Conservation (phyloP, 164 flowering plant genomes). For the Liriodendron chinense region DNA sequence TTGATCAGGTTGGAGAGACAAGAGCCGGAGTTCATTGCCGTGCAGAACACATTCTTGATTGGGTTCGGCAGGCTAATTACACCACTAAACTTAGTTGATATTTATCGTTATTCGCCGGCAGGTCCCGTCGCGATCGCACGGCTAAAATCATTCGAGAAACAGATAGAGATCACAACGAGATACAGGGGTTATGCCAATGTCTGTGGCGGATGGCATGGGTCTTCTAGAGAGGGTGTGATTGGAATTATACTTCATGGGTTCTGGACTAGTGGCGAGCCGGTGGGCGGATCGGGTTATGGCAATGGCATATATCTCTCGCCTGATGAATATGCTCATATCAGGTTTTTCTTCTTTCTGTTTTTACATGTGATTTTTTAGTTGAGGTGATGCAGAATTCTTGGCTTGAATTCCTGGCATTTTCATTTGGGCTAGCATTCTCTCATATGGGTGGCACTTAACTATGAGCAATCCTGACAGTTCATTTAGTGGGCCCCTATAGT, state of each 20-base stretch:
- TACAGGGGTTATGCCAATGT: constrained; percentile 29
- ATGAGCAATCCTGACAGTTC: no score
- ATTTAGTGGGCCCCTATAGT: no score
- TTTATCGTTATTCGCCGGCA: constrained; percentile 12
- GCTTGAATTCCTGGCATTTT: no score
- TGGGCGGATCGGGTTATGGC: constrained; percentile 12
- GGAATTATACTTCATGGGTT: constrained; percentile 24
- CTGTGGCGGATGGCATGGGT: constrained; percentile 23
- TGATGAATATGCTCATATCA: constrained; percentile 11
- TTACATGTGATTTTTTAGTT: neutral
- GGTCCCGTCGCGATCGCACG: constrained; percentile 12
- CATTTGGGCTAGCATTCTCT: no score
- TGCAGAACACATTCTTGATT: constrained; percentile 6
- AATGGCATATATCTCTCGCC: constrained; percentile 22
- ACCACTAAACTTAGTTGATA: constrained; percentile 10
- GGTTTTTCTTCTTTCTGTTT: constrained; percentile 1
- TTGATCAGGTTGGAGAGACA: constrained; percentile 7
- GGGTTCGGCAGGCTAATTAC: constrained; percentile 8
- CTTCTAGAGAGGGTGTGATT: constrained; percentile 14
- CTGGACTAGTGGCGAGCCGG: constrained; percentile 2
- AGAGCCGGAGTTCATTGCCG: constrained; percentile 3
- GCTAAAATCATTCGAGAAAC: constrained; percentile 21
- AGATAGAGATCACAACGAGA: constrained; percentile 17
- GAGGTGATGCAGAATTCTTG: neutral
- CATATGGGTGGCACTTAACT: no score